phyloP scores from a whole-genome alignment of 495 filamentous ascomycete species.

The Daldinia childiae region DNA sequence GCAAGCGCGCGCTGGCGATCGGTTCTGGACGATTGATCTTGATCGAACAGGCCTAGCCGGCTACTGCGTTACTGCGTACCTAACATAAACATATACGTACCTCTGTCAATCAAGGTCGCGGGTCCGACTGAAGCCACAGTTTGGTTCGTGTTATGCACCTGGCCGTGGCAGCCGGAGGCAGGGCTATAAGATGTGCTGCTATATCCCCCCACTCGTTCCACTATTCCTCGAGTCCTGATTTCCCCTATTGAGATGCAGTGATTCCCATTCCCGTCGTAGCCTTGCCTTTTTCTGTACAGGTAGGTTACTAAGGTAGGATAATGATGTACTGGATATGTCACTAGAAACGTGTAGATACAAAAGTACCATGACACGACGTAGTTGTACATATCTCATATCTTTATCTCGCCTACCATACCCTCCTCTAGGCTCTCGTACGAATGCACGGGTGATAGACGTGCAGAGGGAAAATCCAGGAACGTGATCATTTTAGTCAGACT shows the following conservation, averaged over 20 bases:
- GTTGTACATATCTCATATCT: constrained; percentile 31
- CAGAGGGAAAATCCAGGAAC: constrained; percentile 38
- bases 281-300: constrained; percentile 35
- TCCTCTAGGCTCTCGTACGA: constrained; percentile 12
- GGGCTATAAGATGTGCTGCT: constrained; percentile 48
- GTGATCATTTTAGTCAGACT: constrained; percentile 38
- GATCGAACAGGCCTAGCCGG: constrained; percentile 37
- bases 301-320: constrained; percentile 33
- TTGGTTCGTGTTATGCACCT: constrained; percentile 48
- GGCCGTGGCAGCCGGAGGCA: constrained; percentile 46
- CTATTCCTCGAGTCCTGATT: constrained; percentile 32
- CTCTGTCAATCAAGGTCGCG: constrained; percentile 35
- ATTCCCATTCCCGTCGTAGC: constrained; percentile 35
- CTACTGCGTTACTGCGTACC: constrained; percentile 17
- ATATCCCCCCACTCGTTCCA: constrained; percentile 36
- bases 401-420: constrained; percentile 8
- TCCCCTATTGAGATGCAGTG: constrained; percentile 37
- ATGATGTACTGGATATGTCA: constrained; percentile 8
- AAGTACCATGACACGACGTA: constrained; percentile 12
- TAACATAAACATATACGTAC: too few relatives aligned
- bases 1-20: constrained; percentile 38
- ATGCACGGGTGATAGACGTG: constrained; percentile 38
- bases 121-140: constrained; percentile 40
- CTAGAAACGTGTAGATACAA: constrained; percentile 17
- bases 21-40: constrained; percentile 42